phyloP scores from a whole-genome alignment of 305 asterid species.

The Solanum chacoense region DNA sequence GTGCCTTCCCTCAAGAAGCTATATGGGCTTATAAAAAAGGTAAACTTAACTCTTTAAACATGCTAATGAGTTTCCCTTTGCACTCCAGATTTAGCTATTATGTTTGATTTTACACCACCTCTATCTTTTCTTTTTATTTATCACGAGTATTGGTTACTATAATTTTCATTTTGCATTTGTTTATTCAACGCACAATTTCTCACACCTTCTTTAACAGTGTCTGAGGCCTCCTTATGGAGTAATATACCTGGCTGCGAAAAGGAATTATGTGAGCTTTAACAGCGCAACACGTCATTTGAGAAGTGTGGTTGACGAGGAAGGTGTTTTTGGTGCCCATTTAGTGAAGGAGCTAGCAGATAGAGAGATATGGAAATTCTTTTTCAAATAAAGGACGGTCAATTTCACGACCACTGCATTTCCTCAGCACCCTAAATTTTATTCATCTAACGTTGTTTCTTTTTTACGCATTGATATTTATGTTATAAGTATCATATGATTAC shows the following conservation, averaged over 20 bases:
- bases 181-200: not conserved
- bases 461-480: not conserved
- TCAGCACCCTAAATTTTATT: not conserved
- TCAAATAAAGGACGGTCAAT: conserved; percentile 7
- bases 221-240: conserved; percentile 33
- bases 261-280: conserved; percentile 21
- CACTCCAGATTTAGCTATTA: not conserved
- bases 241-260: conserved; percentile 21
- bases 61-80: not conserved
- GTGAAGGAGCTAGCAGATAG: conserved; percentile 23
- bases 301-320: conserved; percentile 25
- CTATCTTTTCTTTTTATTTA: not conserved
- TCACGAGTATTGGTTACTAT: not conserved
- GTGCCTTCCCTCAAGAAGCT: conserved; percentile 24
- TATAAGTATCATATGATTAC: not conserved
- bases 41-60: not conserved
- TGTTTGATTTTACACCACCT: not conserved
- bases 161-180: not conserved
- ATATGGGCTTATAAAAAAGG: conserved; percentile 26
- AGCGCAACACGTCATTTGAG: conserved; percentile 23
- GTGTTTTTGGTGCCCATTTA: conserved; percentile 25
- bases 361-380: conserved; percentile 28
- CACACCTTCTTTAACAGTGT: conserved; percentile 5
- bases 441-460: not conserved
- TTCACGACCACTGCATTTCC: not conserved